Evolutionary conservation across 306 rosid species (phyloP).

Genomic region (Cucumis sativus): Cucumber_9930_V3 NC_026657.2:29962001-29962500

Average conservation of each 20-base stretch:
- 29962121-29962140: not conserved
- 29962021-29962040: conserved; percentile 12
- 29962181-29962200: conserved; percentile 24
- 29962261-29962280: not conserved
- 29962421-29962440: conserved; percentile 54
- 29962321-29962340: not conserved
- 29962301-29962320: not conserved
- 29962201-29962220: conserved; percentile 5
- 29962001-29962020: conserved; percentile 1
- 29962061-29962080: conserved; percentile 15
- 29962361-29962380: not conserved
- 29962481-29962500: conserved; percentile 24
- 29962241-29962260: not conserved
- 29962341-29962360: not conserved
- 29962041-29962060: conserved; percentile 31
- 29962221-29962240: not conserved
- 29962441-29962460: conserved; percentile 31
- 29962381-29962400: conserved; percentile 43
- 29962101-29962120: not conserved
- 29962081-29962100: conserved; percentile 13
- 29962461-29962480: conserved; percentile 36
- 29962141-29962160: conserved; percentile 7
- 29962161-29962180: conserved; percentile 14
- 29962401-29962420: conserved; percentile 43
- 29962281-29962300: not conserved